Base-by-base conservation (phyloP, 495 filamentous ascomycete genomes). In the Talaromyces ruber region DNA sequence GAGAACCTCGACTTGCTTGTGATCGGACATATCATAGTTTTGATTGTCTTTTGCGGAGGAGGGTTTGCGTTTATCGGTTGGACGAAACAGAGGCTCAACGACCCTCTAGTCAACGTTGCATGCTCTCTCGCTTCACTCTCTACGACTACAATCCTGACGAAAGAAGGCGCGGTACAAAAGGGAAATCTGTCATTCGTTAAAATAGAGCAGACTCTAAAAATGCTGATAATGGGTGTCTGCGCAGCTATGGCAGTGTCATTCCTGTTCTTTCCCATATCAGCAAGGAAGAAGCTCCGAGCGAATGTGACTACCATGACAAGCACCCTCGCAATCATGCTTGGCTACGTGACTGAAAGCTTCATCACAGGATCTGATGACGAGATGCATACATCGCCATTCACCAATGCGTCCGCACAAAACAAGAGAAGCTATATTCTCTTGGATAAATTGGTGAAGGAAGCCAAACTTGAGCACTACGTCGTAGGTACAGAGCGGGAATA, bases 1-100 rank as follows among this genome's bases (percentile, higher is more conserved):
- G 77, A 80, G 30, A 79, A 82, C 0, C 71, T 87, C 63, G 79
- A 86, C 50, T 68, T 90, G 59, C 82, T 89, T 14, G 74, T 77
- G 4, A 70, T 96, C 26, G 93, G 91, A 0, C 92, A 97, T 75
- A 83, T 81, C 4, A 72, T 98, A 29, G 88, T 98, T 16, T 76
- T 98, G 32, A 75, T 92, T 56, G 80, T 97, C 1, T 97, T 97
- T 70, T 89, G 91, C 66, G 94, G 91, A 11, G 93, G 89, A 43
- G 93, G 92, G 0, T 76, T 97, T 39, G 94, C 94, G 1, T 87
- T 96, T 66, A 84, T 97, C 7, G 94, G 91, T 56, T 98, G 94
- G 91, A 83, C 86, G 24, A 98, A 98, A 74, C 93, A 97, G 72
- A 84, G 78, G 64, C 80, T 93, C 61, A 88, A 87, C 30, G 86